Conservation (phyloP, 1,284 basidiomycete genomes). For the Austropuccinia psidii region DNA sequence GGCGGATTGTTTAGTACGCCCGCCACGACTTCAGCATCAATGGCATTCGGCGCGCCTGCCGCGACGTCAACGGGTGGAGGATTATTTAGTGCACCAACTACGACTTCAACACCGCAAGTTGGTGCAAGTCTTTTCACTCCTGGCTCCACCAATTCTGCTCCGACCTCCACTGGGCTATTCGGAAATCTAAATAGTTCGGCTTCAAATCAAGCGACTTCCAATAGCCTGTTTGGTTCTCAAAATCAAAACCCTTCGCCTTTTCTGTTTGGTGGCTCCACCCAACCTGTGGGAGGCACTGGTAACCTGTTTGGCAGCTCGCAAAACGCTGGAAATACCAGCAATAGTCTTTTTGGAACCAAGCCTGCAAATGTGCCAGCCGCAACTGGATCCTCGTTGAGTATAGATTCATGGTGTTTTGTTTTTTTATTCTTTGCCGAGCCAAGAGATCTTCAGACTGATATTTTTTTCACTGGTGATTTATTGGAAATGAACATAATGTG, state of each 20-base stretch:
- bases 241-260: background rate
- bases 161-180: background rate
- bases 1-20: background rate
- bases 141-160: background rate
- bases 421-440: background rate
- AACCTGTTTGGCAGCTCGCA: constrained; percentile 1
- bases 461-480: background rate
- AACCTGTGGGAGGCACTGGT: background rate
- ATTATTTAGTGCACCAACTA: constrained; percentile 9
- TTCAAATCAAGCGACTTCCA: background rate
- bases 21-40: background rate
- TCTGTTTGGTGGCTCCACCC: background rate
- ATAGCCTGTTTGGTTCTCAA: background rate
- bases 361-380: background rate
- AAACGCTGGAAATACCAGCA: background rate
- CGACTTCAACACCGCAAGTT: background rate
- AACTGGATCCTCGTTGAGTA: background rate
- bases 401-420: background rate
- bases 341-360: constrained; percentile 3
- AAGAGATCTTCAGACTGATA: background rate
- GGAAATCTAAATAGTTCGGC: background rate
- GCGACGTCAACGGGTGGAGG: constrained; percentile 1
- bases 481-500: background rate
- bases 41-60: no score
- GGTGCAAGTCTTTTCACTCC: background rate